Percentiles rank a stretch among this genome's conserved stretches.
Conservation (phyloP, 179 eudicot genomes). For the Silene vulgaris region DNA sequence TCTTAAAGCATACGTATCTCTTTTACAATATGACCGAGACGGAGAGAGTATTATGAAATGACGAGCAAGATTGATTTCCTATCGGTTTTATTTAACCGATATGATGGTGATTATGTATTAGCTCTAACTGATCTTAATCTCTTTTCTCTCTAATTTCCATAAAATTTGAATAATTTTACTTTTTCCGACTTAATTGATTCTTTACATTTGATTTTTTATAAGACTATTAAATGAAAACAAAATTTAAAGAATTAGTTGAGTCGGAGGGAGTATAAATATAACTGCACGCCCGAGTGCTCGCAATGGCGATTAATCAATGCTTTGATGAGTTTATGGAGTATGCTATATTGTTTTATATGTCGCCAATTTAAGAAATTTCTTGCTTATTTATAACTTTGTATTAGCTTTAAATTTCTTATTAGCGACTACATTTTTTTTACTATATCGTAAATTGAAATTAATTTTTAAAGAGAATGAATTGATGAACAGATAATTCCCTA, state of each 20-base stretch:
- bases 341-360: constrained; percentile 19
- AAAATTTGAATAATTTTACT: background rate
- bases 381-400: background rate
- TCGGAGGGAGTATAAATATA: background rate
- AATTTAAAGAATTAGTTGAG: too few species aligned
- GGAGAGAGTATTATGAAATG: background rate
- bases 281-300: constrained; percentile 25
- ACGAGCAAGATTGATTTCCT: constrained; percentile 12
- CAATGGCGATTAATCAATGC: constrained; percentile 9
- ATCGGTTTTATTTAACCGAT: constrained; percentile 1
- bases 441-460: background rate
- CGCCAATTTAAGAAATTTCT: constrained; percentile 15
- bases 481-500: constrained; percentile 30
- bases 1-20: too few species aligned
- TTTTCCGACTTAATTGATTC: background rate
- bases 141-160: background rate
- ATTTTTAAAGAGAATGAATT: constrained; percentile 19
- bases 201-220: background rate
- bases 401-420: constrained; percentile 6
- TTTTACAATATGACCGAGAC: too few species aligned
- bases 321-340: constrained; percentile 25
- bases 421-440: constrained; percentile 25
- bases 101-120: constrained; percentile 17
- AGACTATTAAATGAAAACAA: too few species aligned
- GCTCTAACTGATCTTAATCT: constrained; percentile 16